Conservation (phyloP, 371 early-diverging fungal genomes). For the Blakeslea trispora region DNA sequence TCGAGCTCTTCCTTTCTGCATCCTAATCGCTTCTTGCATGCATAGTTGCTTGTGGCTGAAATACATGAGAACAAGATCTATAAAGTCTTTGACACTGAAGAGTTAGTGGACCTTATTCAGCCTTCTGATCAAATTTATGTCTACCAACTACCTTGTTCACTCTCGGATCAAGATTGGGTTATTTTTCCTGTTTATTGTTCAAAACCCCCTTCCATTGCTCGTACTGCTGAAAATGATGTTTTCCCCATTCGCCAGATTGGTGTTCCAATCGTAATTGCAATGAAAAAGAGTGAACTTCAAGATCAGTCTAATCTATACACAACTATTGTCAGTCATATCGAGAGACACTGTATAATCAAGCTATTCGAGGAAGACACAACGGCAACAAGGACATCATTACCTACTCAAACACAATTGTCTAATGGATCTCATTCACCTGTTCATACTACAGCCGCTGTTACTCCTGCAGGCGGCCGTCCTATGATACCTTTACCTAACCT, state of each 20-base stretch:
- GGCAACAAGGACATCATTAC: neutral
- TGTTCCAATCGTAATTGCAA: constrained; percentile 33
- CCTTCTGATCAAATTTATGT: constrained; percentile 56
- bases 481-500: constrained; percentile 36
- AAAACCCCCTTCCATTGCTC: constrained; percentile 3
- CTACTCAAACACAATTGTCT: neutral
- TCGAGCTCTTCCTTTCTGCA: neutral
- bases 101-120: constrained; percentile 50
- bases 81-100: constrained; percentile 54
- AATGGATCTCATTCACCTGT: constrained; percentile 24
- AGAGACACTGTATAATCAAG: constrained; percentile 22
- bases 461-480: constrained; percentile 37
- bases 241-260: constrained; percentile 25
- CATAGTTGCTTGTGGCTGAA: constrained; percentile 55
- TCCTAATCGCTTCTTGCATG: neutral
- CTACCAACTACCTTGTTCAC: constrained; percentile 52
- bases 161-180: constrained; percentile 21
- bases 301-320: constrained; percentile 18
- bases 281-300: constrained; percentile 18
- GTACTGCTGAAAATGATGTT: neutral
- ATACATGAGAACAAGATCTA: constrained; percentile 52
- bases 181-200: constrained; percentile 43
- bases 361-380: constrained; percentile 9
- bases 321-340: constrained; percentile 28
- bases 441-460: constrained; percentile 39